A percentile compares a stretch with the other conserved stretches of the same genome.
Conservation (phyloP, 2,329 filamentous ascomycete species). For the Diaporthe sp. region DNA sequence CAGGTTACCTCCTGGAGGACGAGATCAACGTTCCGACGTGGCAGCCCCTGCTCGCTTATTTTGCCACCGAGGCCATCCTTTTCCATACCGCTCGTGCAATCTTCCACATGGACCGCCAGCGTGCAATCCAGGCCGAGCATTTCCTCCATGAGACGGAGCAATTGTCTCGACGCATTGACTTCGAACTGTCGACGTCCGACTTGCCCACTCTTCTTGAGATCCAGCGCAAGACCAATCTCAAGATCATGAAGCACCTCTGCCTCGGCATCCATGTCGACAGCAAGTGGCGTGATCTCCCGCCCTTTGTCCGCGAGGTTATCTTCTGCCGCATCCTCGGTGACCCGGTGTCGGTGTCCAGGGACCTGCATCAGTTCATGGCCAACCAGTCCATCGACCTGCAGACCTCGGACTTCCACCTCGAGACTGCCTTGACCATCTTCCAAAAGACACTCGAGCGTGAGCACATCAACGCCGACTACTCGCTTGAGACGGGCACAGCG, state of each 20-base stretch:
- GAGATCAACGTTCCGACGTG: conserved; percentile 47
- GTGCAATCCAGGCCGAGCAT: conserved; percentile 52
- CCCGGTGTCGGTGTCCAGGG: conserved; percentile 44
- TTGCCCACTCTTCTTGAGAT: conserved; percentile 46
- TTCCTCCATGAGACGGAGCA: conserved; percentile 47
- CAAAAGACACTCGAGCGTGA: conserved; percentile 43
- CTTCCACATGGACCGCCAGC: conserved; percentile 46
- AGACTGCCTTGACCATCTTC: conserved; percentile 45
- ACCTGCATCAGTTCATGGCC: conserved; percentile 47
- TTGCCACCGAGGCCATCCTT: conserved; percentile 51
- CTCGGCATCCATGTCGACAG: conserved; percentile 51
- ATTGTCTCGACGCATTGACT: conserved; percentile 50
- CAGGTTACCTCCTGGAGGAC: conserved; percentile 47
- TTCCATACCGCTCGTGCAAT: conserved; percentile 52
- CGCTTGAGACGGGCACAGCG: conserved; percentile 40
- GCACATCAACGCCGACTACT: conserved; percentile 42
- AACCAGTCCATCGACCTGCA: conserved; percentile 46
- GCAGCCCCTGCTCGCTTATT: conserved; percentile 45
- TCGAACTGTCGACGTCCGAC: conserved; percentile 51
- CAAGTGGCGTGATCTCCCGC: conserved; percentile 50
- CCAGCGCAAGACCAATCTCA: conserved; percentile 48
- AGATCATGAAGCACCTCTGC: conserved; percentile 53
- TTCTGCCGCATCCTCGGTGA: conserved; percentile 49
- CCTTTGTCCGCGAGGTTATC: conserved; percentile 49
- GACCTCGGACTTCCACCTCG: conserved; percentile 49